Evolutionary conservation across 1,284 basidiomycete genomes (phyloP).

Genomic region (Salmacisia buchloeana): DNA sequence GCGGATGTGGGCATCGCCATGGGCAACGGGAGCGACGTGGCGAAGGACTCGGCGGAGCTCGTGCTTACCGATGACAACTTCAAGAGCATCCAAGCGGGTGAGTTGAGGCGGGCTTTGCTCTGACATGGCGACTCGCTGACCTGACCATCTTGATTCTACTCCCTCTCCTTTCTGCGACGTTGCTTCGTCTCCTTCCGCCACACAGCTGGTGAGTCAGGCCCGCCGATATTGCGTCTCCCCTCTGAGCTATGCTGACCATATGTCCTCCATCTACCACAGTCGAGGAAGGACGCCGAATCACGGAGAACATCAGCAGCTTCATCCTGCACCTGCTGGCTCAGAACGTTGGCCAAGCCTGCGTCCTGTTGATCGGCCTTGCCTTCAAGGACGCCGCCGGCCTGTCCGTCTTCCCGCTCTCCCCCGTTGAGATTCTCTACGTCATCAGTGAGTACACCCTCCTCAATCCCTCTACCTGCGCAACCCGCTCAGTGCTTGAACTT

Average conservation of each 20-base stretch:
- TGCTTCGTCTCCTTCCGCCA: too few relatives aligned
- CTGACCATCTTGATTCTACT: too few relatives aligned
- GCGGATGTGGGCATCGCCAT: constrained; percentile 49
- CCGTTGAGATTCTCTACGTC: constrained; percentile 61
- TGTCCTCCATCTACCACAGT: too few relatives aligned
- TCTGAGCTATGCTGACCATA: too few relatives aligned
- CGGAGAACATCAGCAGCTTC: constrained; percentile 52
- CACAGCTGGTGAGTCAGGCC: too few relatives aligned
- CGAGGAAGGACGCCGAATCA: constrained; percentile 60
- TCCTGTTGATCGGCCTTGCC: constrained; percentile 61
- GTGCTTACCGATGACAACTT: constrained; percentile 70
- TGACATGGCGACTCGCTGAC: too few relatives aligned
- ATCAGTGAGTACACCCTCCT: constrained; percentile 35
- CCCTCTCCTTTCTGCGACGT: too few relatives aligned
- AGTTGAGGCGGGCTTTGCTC: too few relatives aligned
- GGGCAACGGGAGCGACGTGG: constrained; percentile 45
- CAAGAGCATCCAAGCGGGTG: constrained; percentile 64
- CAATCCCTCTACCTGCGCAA: too few relatives aligned
- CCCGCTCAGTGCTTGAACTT: too few relatives aligned
- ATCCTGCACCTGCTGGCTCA: constrained; percentile 51
- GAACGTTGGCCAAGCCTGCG: constrained; percentile 45
- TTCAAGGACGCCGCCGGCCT: constrained; percentile 60
- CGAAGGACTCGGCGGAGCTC: constrained; percentile 59
- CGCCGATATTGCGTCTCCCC: too few relatives aligned
- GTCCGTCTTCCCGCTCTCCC: constrained; percentile 66